These are phyloP conservation scores for Auriscalpium microsporum DNA, from an alignment of 768 basidiomycete species.

Conservation along the genomic window DNA sequence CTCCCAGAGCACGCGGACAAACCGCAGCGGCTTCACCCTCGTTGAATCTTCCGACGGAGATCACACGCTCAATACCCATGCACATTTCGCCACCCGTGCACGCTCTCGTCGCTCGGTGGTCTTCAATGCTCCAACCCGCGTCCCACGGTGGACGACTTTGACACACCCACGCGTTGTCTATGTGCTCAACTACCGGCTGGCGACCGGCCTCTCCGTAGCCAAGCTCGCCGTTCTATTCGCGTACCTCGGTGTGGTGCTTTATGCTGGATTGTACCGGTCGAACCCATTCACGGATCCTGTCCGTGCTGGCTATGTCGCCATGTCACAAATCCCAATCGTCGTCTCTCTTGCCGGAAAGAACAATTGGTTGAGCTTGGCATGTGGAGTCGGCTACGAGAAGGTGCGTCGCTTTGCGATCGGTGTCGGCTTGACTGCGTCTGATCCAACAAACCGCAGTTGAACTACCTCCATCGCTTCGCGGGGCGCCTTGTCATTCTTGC, in stretches of 20 bases:
- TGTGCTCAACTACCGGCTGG: slow-evolving; percentile 26
- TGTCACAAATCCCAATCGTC: slow-evolving; percentile 39
- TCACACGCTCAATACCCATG: not conserved
- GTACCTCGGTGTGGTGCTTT: slow-evolving; percentile 30
- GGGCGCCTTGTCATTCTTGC: slow-evolving; percentile 35
- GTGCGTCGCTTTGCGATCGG: slow-evolving; percentile 19
- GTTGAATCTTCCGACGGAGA: not conserved
- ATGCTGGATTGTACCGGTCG: slow-evolving; percentile 27
- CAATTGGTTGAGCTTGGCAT: slow-evolving; percentile 30
- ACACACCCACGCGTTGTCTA: slow-evolving; percentile 25
- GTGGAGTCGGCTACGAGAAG: slow-evolving; percentile 41
- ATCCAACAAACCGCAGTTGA: slow-evolving; percentile 27
- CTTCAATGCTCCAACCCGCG: slow-evolving; percentile 22
- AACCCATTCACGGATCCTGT: slow-evolving; percentile 27
- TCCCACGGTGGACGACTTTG: slow-evolving; percentile 29
- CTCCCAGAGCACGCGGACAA: not conserved
- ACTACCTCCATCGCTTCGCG: slow-evolving; percentile 47
- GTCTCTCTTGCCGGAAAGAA: slow-evolving; percentile 43
- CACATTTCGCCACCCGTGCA: not conserved
- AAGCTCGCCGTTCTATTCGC: slow-evolving; percentile 26
- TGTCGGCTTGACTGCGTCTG: not conserved
- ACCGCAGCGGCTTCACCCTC: not conserved
- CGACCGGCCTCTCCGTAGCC: slow-evolving; percentile 29
- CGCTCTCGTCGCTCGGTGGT: not conserved
- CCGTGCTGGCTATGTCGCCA: slow-evolving; percentile 29